Evolutionary conservation across 2,329 filamentous ascomycete species (phyloP), one percentile per base, ranked within the genome.

Genomic region (Monosporascus ibericus): DNA sequence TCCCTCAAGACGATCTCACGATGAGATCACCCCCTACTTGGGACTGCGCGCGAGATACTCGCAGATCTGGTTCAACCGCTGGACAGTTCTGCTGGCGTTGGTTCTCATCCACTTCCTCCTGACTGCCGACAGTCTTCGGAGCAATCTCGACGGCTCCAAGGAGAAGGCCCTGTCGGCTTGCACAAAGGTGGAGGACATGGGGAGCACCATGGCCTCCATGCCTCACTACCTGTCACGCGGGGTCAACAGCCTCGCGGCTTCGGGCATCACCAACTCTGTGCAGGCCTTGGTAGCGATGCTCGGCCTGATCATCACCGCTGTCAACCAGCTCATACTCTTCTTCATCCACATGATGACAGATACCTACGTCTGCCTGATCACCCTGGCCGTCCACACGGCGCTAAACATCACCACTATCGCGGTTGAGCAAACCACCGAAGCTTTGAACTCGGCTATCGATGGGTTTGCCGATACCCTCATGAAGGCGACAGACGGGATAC

Each of bases 131-230:
- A 80, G 81, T 61, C 80, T 96, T 57, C 79, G 91, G 66, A 77
- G 83, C 60, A 85, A 92, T 66, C 81, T 97, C 58, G 82, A 72
- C 50, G 84, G 85, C 52, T 92, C 94, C 47, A 87, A 90, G 68
- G 71, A 75, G 52, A 85, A 96, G 75, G 92, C 94, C 24, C 80
- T 96, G 50, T 87, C 89, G 49, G 91, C 92, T 58, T 99, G 94
- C 70, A 90, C 86, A 53, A 88, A 88, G 68, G 92, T 97, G 47
- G 92, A 99, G 74, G 90, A 90, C 60, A 83, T 95, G 61, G 94
- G 92, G 57, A 96, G 91, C 68, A 82, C 90, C 55, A 92, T 99
- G 90, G 94, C 92, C 39, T 97, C 94, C 38, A 96, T 97, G 91
- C 94, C 94, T 52, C 88, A 96, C 71, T 97, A 96, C 72, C 85